Evolutionary conservation across 2,329 filamentous ascomycete genomes (phyloP).

Genomic region (Furcasterigmium furcatum): DNA sequence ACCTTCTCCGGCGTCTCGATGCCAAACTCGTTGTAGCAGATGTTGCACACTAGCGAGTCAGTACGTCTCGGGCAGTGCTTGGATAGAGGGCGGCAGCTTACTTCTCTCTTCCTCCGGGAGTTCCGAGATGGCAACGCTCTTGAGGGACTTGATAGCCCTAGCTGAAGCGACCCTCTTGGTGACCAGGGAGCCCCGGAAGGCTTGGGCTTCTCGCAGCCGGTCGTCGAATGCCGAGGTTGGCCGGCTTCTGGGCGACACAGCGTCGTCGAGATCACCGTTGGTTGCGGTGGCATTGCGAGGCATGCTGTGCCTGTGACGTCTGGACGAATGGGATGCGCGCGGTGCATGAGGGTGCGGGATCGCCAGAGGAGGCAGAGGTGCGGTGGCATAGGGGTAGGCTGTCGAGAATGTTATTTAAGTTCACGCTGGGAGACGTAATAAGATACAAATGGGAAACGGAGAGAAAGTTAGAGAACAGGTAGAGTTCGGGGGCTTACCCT

Average conservation of each 20-base stretch:
- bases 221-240: constrained; percentile 22
- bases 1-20: constrained; percentile 54
- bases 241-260: neutral
- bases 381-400: constrained; percentile 7
- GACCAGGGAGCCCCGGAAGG: constrained; percentile 39
- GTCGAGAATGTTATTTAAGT: too few relatives aligned
- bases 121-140: constrained; percentile 40
- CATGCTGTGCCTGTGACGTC: constrained; percentile 7
- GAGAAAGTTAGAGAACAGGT: neutral
- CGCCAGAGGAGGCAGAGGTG: constrained; percentile 3
- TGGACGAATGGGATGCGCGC: neutral
- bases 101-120: constrained; percentile 44
- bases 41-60: constrained; percentile 49
- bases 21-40: constrained; percentile 63
- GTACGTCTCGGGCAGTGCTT: too few relatives aligned
- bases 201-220: constrained; percentile 36
- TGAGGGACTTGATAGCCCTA: constrained; percentile 40
- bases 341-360: constrained; percentile 6
- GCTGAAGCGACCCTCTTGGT: constrained; percentile 46
- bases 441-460: constrained; percentile 12
- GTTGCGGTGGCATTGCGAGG: constrained; percentile 8
- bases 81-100: constrained; percentile 25
- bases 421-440: too few relatives aligned
- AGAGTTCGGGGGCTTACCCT: neutral
- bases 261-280: neutral